Percentiles rank a stretch among this genome's conserved stretches.
Evolutionary conservation across 139 green algal genomes (phyloP).

Genomic region (Asterochloris erici): DNA sequence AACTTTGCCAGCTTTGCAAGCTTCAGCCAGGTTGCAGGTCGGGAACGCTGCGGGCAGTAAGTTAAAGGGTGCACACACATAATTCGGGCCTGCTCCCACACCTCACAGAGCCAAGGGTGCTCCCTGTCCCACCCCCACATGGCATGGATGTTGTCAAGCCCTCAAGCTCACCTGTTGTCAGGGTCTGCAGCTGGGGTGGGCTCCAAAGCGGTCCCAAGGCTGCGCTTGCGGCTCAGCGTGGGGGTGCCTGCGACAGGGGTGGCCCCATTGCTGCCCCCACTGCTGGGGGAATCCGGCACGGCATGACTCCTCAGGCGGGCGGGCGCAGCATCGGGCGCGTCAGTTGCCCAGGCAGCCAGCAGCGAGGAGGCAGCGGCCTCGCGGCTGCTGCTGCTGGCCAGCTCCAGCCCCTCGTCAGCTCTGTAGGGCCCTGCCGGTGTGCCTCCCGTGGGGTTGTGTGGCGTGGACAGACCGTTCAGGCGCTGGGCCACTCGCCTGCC

Average conservation of each 20-base stretch:
- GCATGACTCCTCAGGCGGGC: conserved; percentile 3
- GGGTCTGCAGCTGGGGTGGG: too few relatives aligned
- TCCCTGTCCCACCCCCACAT: too few relatives aligned
- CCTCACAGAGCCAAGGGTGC: too few relatives aligned
- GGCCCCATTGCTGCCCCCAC: background rate
- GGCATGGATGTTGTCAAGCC: too few relatives aligned
- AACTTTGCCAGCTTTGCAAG: too few relatives aligned
- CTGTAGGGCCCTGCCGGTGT: background rate
- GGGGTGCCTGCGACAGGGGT: background rate
- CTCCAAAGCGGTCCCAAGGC: background rate
- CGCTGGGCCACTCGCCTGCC: conserved; percentile 2
- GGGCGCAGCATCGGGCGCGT: too few relatives aligned
- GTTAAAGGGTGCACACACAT: too few relatives aligned
- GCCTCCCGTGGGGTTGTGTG: conserved; percentile 5
- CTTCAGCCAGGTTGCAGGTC: too few relatives aligned
- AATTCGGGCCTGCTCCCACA: too few relatives aligned
- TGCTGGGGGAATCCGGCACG: background rate
- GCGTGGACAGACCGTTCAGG: conserved; percentile 9
- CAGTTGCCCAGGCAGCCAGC: background rate
- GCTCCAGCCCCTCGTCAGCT: background rate
- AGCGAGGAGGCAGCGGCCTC: background rate
- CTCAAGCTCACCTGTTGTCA: too few relatives aligned
- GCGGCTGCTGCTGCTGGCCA: background rate
- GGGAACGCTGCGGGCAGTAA: too few relatives aligned
- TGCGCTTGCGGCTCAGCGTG: conserved; percentile 10